Conservation (phyloP, 176 grass and related monocot species). For the Oryza coarctata region DNA sequence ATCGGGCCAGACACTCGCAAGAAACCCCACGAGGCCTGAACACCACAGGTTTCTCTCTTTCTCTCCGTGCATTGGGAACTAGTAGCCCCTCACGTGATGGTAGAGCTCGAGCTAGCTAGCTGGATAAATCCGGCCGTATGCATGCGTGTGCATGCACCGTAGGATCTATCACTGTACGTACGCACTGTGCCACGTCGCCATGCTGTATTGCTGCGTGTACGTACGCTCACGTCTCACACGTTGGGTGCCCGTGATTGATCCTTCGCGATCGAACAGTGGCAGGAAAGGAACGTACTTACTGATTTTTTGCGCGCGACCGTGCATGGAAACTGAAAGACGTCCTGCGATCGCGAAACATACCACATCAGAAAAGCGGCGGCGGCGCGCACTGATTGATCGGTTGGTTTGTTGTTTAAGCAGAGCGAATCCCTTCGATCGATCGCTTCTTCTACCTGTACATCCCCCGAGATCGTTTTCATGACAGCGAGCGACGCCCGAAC, state of each 20-base stretch:
- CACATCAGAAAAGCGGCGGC: not conserved
- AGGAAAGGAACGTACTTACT: not conserved
- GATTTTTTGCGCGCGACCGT: not conserved
- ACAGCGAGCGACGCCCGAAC: constrained; percentile 19
- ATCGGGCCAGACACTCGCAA: too few relatives aligned
- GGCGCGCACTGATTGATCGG: not conserved
- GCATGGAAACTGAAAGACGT: not conserved
- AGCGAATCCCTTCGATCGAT: not conserved
- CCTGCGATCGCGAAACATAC: not conserved
- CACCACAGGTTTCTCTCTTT: too few relatives aligned
- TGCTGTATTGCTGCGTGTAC: not conserved
- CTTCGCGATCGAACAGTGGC: not conserved
- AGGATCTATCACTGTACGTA: not conserved
- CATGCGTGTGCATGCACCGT: not conserved
- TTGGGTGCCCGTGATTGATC: not conserved
- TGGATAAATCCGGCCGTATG: not conserved
- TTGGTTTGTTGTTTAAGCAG: constrained; percentile 21
- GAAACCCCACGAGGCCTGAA: too few relatives aligned
- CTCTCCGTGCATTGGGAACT: too few relatives aligned
- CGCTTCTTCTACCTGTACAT: not conserved
- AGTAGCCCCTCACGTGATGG: not conserved
- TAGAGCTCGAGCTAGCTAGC: not conserved
- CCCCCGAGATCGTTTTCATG: not conserved
- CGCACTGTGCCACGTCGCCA: not conserved
- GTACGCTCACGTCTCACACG: not conserved